phyloP scores from a whole-genome alignment of 2,329 filamentous ascomycete genomes.

The Neophaeococcomyces aloes region DNA sequence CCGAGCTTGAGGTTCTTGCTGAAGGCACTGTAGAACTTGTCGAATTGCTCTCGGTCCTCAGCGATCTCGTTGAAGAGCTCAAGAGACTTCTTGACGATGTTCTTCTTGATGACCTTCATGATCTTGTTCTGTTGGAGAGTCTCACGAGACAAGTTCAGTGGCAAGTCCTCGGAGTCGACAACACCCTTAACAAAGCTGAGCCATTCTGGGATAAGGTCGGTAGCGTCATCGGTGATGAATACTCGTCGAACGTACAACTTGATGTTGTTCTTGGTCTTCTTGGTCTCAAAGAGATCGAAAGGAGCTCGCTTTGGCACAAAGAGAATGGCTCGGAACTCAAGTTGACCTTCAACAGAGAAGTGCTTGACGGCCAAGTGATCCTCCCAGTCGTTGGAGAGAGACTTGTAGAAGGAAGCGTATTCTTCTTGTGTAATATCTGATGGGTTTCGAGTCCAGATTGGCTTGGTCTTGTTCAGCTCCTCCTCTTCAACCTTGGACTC shows the following conservation, averaged over 20 bases:
- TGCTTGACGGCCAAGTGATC: slow-evolving; percentile 99
- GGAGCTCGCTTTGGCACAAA: slow-evolving; percentile 99
- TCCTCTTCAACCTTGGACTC: slow-evolving; percentile 98
- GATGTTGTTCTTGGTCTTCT: slow-evolving; percentile 99
- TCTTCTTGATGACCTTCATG: slow-evolving; percentile 99
- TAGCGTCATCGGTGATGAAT: slow-evolving; percentile 99
- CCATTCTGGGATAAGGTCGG: slow-evolving; percentile 98
- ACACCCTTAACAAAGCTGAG: slow-evolving; percentile 99
- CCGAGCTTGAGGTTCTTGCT: slow-evolving; percentile 99
- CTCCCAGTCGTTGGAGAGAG: slow-evolving; percentile 99
- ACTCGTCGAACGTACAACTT: slow-evolving; percentile 99
- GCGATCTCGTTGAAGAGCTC: slow-evolving; percentile 99
- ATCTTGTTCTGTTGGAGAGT: slow-evolving; percentile 99
- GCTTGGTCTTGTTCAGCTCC: slow-evolving; percentile 99
- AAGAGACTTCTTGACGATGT: slow-evolving; percentile 99
- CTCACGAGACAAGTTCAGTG: slow-evolving; percentile 99
- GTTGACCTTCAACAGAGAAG: slow-evolving; percentile 99
- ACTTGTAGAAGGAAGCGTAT: slow-evolving; percentile 99
- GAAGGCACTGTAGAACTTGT: slow-evolving; percentile 99
- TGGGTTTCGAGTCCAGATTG: slow-evolving; percentile 98
- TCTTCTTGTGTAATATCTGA: slow-evolving; percentile 91
- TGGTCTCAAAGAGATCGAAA: slow-evolving; percentile 99
- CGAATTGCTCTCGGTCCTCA: slow-evolving; percentile 99
- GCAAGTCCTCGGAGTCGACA: slow-evolving; percentile 98
- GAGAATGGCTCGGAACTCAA: slow-evolving; percentile 99